Base-by-base conservation (phyloP, 192 early-diverging fungal species). In the Lobosporangium transversale region DNA sequence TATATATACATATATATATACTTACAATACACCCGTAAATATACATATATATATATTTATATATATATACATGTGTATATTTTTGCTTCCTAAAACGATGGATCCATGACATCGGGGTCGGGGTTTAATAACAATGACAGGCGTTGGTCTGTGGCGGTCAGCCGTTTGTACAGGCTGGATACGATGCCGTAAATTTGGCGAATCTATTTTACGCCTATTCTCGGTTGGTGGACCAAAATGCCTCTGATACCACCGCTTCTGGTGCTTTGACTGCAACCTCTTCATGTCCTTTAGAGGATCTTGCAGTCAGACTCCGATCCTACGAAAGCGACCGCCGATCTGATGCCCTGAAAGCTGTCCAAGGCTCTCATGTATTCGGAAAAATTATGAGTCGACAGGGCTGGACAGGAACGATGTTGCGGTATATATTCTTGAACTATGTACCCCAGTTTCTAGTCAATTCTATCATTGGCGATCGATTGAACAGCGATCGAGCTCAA, bases 101-200 rank as follows among this genome's bases (percentile, higher is more conserved):
- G n/a, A n/a, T n/a, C n/a, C n/a, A n/a, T n/a, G n/a, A n/a, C n/a
- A n/a, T n/a, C n/a, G n/a, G n/a, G n/a, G n/a, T n/a, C n/a, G n/a
- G n/a, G n/a, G n/a, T n/a, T n/a, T n/a, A n/a, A n/a, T n/a, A n/a
- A n/a, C n/a, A n/a, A n/a, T n/a, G n/a, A 24, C 50, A 75, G 71
- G 58, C 51, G 5, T 26, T 75, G 6, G 63, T 63, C 2, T 60
- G 66, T 59, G 58, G 50, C 12, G 71, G 71, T n/a, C 71, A 75
- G 23, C 57, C 71, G 23, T 66, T 75, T 52, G 58, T 42, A 9
- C 63, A 66, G 30, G 71, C 71, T 17, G 71, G 71, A 0, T 56
- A 55, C 8, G 71, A 75, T 50, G 71, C 71, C 20, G 58, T 29
- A 14, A 35, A 31, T 1, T 33, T 75, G 31, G 71, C 71, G 24